phyloP scores from a whole-genome alignment of 2,329 filamentous ascomycete species.

The Lasiodiplodia theobromae region DNA sequence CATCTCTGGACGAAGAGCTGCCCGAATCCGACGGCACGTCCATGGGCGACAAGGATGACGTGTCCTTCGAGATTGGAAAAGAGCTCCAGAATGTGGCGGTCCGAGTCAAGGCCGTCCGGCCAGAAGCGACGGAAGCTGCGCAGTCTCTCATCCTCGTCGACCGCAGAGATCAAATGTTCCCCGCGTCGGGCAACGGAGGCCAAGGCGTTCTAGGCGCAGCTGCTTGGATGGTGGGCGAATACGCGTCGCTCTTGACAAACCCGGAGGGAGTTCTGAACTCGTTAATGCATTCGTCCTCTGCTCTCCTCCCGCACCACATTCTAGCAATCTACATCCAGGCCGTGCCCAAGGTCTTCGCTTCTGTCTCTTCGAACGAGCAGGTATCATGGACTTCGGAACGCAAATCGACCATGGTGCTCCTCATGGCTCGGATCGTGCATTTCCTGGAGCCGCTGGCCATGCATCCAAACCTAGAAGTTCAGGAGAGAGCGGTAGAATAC shows the following conservation, averaged over 20 bases:
- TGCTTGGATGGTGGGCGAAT: slow-evolving; percentile 90
- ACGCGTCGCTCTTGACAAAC: slow-evolving; percentile 72
- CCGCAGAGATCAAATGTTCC: slow-evolving; percentile 64
- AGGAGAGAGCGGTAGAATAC: slow-evolving; percentile 93
- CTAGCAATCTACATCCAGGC: slow-evolving; percentile 85
- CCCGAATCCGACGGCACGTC: slow-evolving; percentile 34
- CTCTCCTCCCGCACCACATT: slow-evolving; percentile 66
- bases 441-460: slow-evolving; percentile 79
- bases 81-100: slow-evolving; percentile 92
- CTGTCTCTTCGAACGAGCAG: slow-evolving; percentile 70
- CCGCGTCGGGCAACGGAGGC: slow-evolving; percentile 57
- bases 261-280: slow-evolving; percentile 76
- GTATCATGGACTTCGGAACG: slow-evolving; percentile 74
- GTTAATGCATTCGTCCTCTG: slow-evolving; percentile 72
- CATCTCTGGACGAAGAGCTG: slow-evolving; percentile 11
- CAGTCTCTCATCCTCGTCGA: slow-evolving; percentile 75
- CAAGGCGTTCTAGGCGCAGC: slow-evolving; percentile 75
- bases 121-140: slow-evolving; percentile 81
- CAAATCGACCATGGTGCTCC: slow-evolving; percentile 76
- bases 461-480: slow-evolving; percentile 90
- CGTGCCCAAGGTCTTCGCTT: slow-evolving; percentile 82
- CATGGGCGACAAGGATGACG: slow-evolving; percentile 41
- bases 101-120: slow-evolving; percentile 83
- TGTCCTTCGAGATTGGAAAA: slow-evolving; percentile 77
- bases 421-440: slow-evolving; percentile 82